Evolutionary conservation across 352 stramenopile species (phyloP), one percentile per base, ranked within the genome.

Genomic region (Phytopythium cucurbitacearum): DNA sequence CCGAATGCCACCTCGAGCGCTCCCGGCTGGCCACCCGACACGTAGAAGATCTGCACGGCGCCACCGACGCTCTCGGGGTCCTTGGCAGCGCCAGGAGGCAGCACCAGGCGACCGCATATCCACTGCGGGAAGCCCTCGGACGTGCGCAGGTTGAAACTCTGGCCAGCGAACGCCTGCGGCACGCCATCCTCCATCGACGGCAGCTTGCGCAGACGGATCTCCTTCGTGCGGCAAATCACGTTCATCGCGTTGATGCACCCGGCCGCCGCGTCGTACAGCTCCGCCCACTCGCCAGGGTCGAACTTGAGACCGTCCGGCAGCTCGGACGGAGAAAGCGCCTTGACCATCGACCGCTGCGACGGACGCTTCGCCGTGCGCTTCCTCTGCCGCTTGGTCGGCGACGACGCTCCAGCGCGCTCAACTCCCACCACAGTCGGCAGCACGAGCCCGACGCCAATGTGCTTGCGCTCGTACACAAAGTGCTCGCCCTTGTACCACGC

Each of bases 11-110:
- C 75, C 59, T 95, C 82, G 4, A 95, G 63, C 7, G 81, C 63
- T 39, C 83, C 71, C 0, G 82, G 87, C 67, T 98, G 95, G 44
- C 90, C 89, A 21, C 71, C 73, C 40, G 82, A 87, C 33, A 98
- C 94, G 59, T 96, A 96, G 60, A 98, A 98, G 36, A 98, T 85
- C 65, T 98, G 94, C 37, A 95, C 81, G 28, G 92, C 97, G 48
- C 92, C 66, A 7, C 93, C 95, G 7, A 98, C 93, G 15, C 87
- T 90, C 65, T 99, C 96, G 1, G 91, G 79, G 48, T 98, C 94
- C 61, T 99, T 99, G 52, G 97, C 96, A n/a, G 80, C 95, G 13
- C 79, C 76, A 7, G 92, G 91, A 21, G 96, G 94, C 12, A 99
- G 76, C 2, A 89, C 77, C 13, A 99, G 60, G 59, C 91, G 89